Conservation (phyloP, 495 filamentous ascomycete species). For the Daldinia bambusicola region DNA sequence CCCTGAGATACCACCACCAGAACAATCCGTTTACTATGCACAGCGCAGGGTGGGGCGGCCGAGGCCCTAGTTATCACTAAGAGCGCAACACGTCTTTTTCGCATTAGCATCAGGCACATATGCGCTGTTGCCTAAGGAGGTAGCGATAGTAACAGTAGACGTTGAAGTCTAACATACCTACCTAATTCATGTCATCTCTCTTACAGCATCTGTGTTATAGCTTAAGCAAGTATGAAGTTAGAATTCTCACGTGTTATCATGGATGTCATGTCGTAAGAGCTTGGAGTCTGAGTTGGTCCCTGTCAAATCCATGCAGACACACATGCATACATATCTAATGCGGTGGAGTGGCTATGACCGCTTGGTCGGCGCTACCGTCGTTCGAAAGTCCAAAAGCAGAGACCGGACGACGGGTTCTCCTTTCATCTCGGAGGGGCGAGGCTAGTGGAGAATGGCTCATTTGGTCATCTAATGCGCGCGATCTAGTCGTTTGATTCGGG, state of each 20-base stretch:
- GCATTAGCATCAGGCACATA: too few relatives aligned
- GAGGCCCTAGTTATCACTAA: constrained; percentile 7
- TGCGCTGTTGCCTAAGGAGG: too few relatives aligned
- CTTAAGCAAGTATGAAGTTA: constrained; percentile 14
- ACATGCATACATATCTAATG: background rate
- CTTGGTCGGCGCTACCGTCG: background rate
- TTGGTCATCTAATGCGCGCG: constrained; percentile 19
- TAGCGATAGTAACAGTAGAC: too few relatives aligned
- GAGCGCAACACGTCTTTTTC: too few relatives aligned
- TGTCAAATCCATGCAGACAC: constrained; percentile 4
- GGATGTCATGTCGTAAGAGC: background rate
- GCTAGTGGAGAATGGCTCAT: constrained; percentile 31
- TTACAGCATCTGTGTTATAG: constrained; percentile 1
- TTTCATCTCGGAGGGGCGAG: constrained; percentile 41
- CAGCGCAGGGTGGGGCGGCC: background rate
- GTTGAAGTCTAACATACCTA: too few relatives aligned
- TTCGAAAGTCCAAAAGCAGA: background rate
- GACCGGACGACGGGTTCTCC: constrained; percentile 20
- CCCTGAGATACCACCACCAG: constrained; percentile 1
- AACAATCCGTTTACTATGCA: constrained; percentile 14
- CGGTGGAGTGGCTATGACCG: constrained; percentile 12
- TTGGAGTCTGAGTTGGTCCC: background rate
- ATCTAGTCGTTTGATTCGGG: constrained; percentile 31
- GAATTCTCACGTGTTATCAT: constrained; percentile 30
- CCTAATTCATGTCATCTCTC: too few relatives aligned